Evolutionary conservation across 176 grass and related monocot species (phyloP).

Genomic region (Oryza brachyantha): DNA sequence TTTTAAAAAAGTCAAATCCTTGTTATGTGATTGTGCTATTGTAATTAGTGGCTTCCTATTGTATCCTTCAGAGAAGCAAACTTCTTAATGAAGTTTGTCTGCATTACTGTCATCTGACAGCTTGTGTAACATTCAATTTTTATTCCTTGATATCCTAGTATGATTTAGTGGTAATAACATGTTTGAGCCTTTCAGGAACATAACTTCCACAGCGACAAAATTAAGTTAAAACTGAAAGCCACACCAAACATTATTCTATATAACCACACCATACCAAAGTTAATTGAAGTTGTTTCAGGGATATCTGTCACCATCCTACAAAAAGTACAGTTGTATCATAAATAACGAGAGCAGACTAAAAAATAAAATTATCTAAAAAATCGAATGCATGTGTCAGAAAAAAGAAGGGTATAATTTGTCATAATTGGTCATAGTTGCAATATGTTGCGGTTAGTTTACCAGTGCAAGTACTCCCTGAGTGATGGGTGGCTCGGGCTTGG

Average conservation of each 20-base stretch:
- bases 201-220: not conserved
- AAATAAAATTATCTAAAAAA: constrained; percentile 6
- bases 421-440: not conserved
- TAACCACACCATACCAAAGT: constrained; percentile 57
- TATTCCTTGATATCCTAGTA: not conserved
- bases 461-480: constrained; percentile 89
- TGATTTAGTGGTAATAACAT: not conserved
- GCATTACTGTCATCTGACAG: not conserved
- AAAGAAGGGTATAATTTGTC: not conserved
- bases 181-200: not conserved
- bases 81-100: not conserved
- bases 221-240: constrained; percentile 9
- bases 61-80: not conserved
- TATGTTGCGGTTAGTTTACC: constrained; percentile 46
- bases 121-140: not conserved
- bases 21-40: not conserved
- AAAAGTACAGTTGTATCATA: constrained; percentile 20
- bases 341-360: constrained; percentile 1
- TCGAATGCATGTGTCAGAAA: not conserved
- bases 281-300: constrained; percentile 56
- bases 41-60: not conserved
- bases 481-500: constrained; percentile 68
- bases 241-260: constrained; percentile 10
- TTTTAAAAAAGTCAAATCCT: not conserved
- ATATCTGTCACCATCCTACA: constrained; percentile 84